A percentile compares a stretch with the other conserved stretches of the same genome.
phyloP scores from a whole-genome alignment of 225 moss, liverwort and hornwort genomes.

The Physcomitrium patens region DNA sequence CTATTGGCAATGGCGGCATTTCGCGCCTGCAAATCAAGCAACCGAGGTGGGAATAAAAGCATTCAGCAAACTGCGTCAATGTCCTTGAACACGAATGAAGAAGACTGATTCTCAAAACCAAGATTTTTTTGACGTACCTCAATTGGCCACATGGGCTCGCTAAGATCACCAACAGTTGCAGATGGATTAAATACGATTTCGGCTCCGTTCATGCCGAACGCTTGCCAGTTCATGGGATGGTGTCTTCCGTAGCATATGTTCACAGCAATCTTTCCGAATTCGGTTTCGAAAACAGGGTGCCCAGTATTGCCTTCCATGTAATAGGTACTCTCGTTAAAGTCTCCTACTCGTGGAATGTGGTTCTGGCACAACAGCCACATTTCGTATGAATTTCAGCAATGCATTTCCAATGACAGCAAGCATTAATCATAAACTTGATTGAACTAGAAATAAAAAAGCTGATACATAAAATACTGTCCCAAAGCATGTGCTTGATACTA shows the following conservation, averaged over 20 bases:
- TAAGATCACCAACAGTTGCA: constrained; percentile 94
- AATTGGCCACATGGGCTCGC: constrained; percentile 98
- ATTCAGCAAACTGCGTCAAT: no score
- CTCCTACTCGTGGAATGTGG: constrained; percentile 95
- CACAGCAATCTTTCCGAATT: constrained; percentile 86
- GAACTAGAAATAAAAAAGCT: not conserved
- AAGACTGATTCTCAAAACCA: no score
- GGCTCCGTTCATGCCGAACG: constrained; percentile 84
- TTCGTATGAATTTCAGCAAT: not conserved
- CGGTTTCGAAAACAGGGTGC: constrained; percentile 95
- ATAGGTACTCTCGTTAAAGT: constrained; percentile 99
- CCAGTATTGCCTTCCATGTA: constrained; percentile 97
- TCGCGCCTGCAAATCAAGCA: constrained; percentile 59
- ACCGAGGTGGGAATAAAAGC: not conserved
- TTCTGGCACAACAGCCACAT: constrained; percentile 58
- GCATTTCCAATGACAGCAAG: not conserved
- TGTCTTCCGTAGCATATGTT: constrained; percentile 98
- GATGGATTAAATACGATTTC: constrained; percentile 99
- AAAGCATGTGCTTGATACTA: not conserved
- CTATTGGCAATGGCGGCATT: constrained; percentile 96
- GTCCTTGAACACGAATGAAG: no score
- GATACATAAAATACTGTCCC: not conserved
- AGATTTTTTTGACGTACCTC: constrained; percentile 56
- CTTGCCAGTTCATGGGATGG: constrained; percentile 96
- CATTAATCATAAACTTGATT: not conserved